These are phyloP conservation scores for Beta macrorhiza DNA, from an alignment of 179 eudicot species.

Conservation along the genomic window DNA sequence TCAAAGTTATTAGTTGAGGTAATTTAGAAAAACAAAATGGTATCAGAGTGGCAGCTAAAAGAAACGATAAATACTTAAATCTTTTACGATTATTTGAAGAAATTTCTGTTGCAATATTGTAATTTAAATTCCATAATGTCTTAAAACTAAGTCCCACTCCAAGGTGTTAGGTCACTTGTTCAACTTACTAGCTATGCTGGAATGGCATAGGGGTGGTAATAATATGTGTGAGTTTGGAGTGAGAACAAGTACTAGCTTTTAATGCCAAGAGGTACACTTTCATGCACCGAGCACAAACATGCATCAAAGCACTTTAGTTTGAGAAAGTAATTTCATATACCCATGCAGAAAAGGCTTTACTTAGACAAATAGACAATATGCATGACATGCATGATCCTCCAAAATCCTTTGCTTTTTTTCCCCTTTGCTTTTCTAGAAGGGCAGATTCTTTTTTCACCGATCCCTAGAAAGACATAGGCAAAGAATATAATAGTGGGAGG, in stretches of 20 bases:
- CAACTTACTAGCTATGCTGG: background rate
- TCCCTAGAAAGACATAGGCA: slow-evolving; percentile 21
- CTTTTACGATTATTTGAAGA: no score
- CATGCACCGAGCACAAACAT: slow-evolving; percentile 7
- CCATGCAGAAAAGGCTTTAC: slow-evolving; percentile 12
- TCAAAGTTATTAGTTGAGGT: no score
- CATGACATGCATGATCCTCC: slow-evolving; percentile 18
- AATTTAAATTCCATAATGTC: no score
- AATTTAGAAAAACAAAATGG: no score
- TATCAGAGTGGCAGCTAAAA: no score
- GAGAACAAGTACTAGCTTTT: slow-evolving; percentile 20
- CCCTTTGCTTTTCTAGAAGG: slow-evolving; percentile 29
- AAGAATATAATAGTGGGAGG: background rate
- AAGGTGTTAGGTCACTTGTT: background rate
- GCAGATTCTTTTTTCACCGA: slow-evolving; percentile 32
- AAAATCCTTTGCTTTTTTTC: slow-evolving; percentile 3
- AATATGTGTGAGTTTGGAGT: background rate
- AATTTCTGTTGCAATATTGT: no score
- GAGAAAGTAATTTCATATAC: slow-evolving; percentile 1
- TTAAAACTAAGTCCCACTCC: no score
- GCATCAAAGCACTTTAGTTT: slow-evolving; percentile 18
- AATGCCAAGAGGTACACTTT: background rate
- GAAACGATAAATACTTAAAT: no score
- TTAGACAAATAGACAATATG: slow-evolving; percentile 9
- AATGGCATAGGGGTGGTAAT: background rate